Base-by-base conservation (phyloP, 371 early-diverging fungal genomes). In the Mortierella sp. region DNA sequence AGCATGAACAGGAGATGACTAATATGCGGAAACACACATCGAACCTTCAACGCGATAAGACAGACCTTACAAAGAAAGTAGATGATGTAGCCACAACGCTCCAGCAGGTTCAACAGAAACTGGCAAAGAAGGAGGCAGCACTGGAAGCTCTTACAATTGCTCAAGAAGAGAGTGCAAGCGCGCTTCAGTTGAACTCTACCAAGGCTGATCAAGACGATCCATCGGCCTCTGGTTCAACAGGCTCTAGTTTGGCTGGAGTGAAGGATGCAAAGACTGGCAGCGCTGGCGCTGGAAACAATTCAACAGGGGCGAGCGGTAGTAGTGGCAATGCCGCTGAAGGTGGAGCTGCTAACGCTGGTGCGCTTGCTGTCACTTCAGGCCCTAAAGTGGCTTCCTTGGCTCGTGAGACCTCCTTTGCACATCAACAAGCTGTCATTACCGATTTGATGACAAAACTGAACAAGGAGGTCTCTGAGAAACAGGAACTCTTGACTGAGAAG, bases 1-100 rank as follows among this genome's bases (percentile, higher is more conserved):
- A 87, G 16, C 89, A 88, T 48, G 93, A 92, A 60, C 90, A 92
- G 62, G 93, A 92, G 29, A 85, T 90, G 83, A 62, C 83, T 0
- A 72, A 79, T 37, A 81, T 91, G 66, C 90, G 93, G 21, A 88
- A 89, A 23, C 88, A 87, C 59, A 66, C 83, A 7, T 84, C 86
- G 25, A 81, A 83, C 14, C 74, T 91, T 15, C 91, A 92, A 72
- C 88, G 91, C 43, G 94, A 93, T 48, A 92, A 91, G 70, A 63
- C 84, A 9, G 87, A 88, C 21, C 80, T 90, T 11, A 26, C 82
- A 5, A 88, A 87, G 58, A 84, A 87, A 26, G 81, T 89, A 16
- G 91, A 92, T 23, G 85, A 89, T n/a, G 80, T 93, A 23, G 84
- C 84, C 7, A 82, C 46, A 7, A 68, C 75, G 50, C 52, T 70